phyloP scores from a whole-genome alignment of 2,329 filamentous ascomycete species.

The Arthrobotrys pseudoclavata region DNA sequence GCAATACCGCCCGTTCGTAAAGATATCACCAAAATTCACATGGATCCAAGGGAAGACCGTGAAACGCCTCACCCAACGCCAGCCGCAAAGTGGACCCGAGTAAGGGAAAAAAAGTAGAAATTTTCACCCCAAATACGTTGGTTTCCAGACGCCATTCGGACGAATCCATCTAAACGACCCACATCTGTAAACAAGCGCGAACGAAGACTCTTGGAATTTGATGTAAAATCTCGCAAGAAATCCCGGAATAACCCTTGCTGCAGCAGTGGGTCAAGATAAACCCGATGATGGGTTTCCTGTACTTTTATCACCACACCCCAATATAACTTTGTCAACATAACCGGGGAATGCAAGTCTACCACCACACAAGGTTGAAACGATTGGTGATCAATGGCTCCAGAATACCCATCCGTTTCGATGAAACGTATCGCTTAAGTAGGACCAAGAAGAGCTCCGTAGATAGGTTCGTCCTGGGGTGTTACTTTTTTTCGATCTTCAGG shows the following conservation, averaged over 20 bases:
- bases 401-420: slow-evolving; percentile 9
- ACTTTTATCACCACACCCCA: slow-evolving; percentile 11
- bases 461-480: neutral
- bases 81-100: slow-evolving; percentile 8
- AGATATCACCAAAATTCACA: slow-evolving; percentile 12
- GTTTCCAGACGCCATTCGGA: slow-evolving; percentile 5
- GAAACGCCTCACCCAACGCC: slow-evolving; percentile 10
- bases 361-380: slow-evolving; percentile 40
- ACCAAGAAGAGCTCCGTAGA: slow-evolving; percentile 22
- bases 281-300: slow-evolving; percentile 17
- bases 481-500: slow-evolving; percentile 16
- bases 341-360: slow-evolving; percentile 23
- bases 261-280: slow-evolving; percentile 42
- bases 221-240: slow-evolving; percentile 55
- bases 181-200: slow-evolving; percentile 26
- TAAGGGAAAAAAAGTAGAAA: neutral
- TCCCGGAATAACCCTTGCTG: slow-evolving; percentile 53
- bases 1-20: neutral
- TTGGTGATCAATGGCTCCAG: slow-evolving; percentile 33
- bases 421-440: slow-evolving; percentile 10
- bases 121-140: neutral
- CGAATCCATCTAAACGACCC: slow-evolving; percentile 26
- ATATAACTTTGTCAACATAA: slow-evolving; percentile 22
- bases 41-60: neutral
- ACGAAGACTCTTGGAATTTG: neutral